Percentiles rank a stretch among this genome's conserved stretches.
phyloP scores from a whole-genome alignment of 2,329 filamentous ascomycete species.

The Sporothrix luriei region DNA sequence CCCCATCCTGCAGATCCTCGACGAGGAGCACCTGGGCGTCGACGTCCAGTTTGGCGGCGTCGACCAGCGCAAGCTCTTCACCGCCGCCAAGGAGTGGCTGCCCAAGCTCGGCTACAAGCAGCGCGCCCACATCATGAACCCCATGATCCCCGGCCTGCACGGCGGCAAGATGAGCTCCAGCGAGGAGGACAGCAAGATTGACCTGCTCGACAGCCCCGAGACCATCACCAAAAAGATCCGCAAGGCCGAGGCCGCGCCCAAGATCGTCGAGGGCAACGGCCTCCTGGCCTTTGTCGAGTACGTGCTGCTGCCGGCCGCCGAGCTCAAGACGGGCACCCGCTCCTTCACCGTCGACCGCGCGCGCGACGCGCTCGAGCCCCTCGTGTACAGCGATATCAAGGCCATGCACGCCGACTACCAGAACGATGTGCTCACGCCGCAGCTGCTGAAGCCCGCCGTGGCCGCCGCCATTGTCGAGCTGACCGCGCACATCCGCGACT shows the following conservation, averaged over 20 bases:
- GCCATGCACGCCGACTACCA: conserved; percentile 78
- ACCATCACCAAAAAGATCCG: conserved; percentile 78
- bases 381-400: conserved; percentile 76
- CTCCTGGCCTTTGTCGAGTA: conserved; percentile 84
- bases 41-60: conserved; percentile 84
- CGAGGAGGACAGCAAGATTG: conserved; percentile 81
- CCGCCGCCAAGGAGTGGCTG: conserved; percentile 79
- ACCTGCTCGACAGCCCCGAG: conserved; percentile 80
- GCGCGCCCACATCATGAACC: conserved; percentile 60
- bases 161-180: conserved; percentile 86
- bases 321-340: conserved; percentile 58
- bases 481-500: conserved; percentile 74
- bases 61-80: conserved; percentile 90
- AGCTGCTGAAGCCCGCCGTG: conserved; percentile 84
- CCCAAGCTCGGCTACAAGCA: conserved; percentile 83
- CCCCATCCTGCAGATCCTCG: conserved; percentile 84
- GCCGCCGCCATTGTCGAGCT: conserved; percentile 72
- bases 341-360: conserved; percentile 70
- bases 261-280: conserved; percentile 80
- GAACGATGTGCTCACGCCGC: conserved; percentile 79
- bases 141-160: conserved; percentile 85
- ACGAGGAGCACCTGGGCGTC: conserved; percentile 85
- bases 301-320: conserved; percentile 76
- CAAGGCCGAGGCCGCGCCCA: conserved; percentile 79
- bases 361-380: conserved; percentile 67